Conservation (phyloP, 2,329 filamentous ascomycete species). For the Gyromitra esculenta region DNA sequence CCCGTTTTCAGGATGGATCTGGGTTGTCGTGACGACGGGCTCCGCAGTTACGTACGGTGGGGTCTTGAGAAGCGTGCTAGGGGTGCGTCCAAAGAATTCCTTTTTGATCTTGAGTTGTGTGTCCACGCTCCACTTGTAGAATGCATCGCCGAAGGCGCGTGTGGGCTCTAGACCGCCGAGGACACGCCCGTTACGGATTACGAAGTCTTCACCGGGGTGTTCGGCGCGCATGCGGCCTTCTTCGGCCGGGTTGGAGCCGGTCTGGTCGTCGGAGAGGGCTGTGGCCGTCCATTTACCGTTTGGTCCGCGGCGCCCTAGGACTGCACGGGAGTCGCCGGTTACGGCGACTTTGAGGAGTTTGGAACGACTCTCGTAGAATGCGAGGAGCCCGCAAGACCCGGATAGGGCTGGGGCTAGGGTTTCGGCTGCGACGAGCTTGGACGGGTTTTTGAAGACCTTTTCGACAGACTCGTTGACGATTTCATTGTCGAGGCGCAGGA, state of each 20-base stretch:
- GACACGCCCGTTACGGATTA: conserved; percentile 87
- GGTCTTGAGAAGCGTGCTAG: conserved; percentile 80
- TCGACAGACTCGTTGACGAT: conserved; percentile 93
- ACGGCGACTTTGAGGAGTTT: conserved; percentile 93
- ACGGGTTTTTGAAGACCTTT: conserved; percentile 87
- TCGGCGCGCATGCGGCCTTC: conserved; percentile 81
- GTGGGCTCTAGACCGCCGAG: conserved; percentile 91
- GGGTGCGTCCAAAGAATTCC: conserved; percentile 86
- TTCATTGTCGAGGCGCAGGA: conserved; percentile 87
- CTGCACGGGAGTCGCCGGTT: conserved; percentile 94
- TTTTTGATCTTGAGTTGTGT: conserved; percentile 82
- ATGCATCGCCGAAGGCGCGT: conserved; percentile 93
- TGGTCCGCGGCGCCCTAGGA: conserved; percentile 79
- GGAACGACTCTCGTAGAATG: conserved; percentile 90
- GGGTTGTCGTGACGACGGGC: conserved; percentile 90
- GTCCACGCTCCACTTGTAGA: conserved; percentile 94
- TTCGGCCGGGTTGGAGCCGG: conserved; percentile 86
- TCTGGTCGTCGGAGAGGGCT: conserved; percentile 90
- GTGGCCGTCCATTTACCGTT: conserved; percentile 94
- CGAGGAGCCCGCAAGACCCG: conserved; percentile 94
- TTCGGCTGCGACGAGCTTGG: conserved; percentile 90
- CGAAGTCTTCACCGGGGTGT: conserved; percentile 88
- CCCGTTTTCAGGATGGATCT: conserved; percentile 85
- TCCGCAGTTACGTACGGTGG: conserved; percentile 98
- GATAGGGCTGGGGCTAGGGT: conserved; percentile 91